Evolutionary conservation across 2,329 filamentous ascomycete genomes (phyloP).

Genomic region (Massarina eburnea): DNA sequence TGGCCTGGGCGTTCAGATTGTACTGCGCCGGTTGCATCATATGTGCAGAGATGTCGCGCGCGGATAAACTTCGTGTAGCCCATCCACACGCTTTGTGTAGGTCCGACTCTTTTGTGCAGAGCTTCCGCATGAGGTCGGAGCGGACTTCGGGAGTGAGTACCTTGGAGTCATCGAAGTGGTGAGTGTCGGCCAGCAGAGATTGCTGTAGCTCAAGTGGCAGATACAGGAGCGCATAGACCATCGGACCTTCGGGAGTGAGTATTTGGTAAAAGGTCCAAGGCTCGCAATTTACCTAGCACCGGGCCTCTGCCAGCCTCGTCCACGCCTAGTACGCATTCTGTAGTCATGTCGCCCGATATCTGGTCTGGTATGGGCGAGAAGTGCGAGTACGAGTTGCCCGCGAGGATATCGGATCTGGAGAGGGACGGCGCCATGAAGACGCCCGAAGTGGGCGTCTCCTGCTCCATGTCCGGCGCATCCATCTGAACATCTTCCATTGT

Average conservation of each 20-base stretch:
- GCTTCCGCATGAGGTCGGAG: conserved; percentile 67
- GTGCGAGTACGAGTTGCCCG: conserved; percentile 52
- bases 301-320: conserved; percentile 94
- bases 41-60: conserved; percentile 75
- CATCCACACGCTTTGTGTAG: conserved; percentile 72
- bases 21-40: conserved; percentile 73
- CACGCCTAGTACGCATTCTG: conserved; percentile 78
- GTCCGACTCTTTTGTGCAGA: conserved; percentile 67
- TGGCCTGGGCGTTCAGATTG: conserved; percentile 94
- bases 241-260: conserved; percentile 52
- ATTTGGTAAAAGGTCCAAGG: conserved; percentile 32
- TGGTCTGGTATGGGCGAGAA: conserved; percentile 48
- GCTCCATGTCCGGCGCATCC: conserved; percentile 39
- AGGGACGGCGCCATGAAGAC: conserved; percentile 53
- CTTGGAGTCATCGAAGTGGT: conserved; percentile 96
- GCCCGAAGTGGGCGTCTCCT: conserved; percentile 37
- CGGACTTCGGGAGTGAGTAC: conserved; percentile 81
- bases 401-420: conserved; percentile 39
- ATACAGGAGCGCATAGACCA: conserved; percentile 73
- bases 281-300: conserved; percentile 67
- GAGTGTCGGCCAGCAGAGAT: conserved; percentile 72
- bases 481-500: conserved; percentile 32
- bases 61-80: conserved; percentile 79
- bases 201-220: conserved; percentile 65
- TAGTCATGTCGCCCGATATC: conserved; percentile 47